phyloP scores from a whole-genome alignment of 805 yeast genomes.

The Myxozyma neotropica region DNA sequence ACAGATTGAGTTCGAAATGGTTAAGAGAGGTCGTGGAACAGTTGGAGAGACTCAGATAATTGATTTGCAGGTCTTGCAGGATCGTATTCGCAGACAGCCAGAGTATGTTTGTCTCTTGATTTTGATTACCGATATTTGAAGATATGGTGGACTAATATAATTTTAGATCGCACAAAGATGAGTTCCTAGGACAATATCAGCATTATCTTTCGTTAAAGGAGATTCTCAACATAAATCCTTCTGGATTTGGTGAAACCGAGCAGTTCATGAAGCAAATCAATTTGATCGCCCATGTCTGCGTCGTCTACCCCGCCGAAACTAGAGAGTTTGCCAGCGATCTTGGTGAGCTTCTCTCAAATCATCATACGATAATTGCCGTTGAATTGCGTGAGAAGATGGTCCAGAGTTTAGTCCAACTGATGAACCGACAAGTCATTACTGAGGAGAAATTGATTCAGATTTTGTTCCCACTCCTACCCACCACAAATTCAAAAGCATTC shows the following conservation, averaged over 20 bases:
- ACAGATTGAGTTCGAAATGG: constrained; percentile 55
- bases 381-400: constrained; percentile 89
- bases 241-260: constrained; percentile 58
- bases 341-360: constrained; percentile 63
- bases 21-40: constrained; percentile 86
- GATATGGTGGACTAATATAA: not conserved
- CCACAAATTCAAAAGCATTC: constrained; percentile 77
- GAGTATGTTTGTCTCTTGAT: constrained; percentile 42
- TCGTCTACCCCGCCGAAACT: constrained; percentile 88
- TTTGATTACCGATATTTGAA: too few relatives aligned
- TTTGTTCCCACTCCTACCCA: constrained; percentile 73
- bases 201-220: constrained; percentile 92
- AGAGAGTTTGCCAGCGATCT: constrained; percentile 80
- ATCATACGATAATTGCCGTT: constrained; percentile 80
- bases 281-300: constrained; percentile 87
- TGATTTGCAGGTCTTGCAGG: constrained; percentile 61
- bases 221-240: constrained; percentile 74
- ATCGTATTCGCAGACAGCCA: constrained; percentile 91
- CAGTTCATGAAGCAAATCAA: constrained; percentile 84
- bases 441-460: constrained; percentile 84
- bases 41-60: constrained; percentile 41
- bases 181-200: constrained; percentile 86
- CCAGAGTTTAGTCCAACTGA: constrained; percentile 83
- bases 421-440: constrained; percentile 77
- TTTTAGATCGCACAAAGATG: constrained; percentile 77